Evolutionary conservation across 108 stramenopile species (phyloP).

Genomic region (Asterionellopsis glacialis): DNA sequence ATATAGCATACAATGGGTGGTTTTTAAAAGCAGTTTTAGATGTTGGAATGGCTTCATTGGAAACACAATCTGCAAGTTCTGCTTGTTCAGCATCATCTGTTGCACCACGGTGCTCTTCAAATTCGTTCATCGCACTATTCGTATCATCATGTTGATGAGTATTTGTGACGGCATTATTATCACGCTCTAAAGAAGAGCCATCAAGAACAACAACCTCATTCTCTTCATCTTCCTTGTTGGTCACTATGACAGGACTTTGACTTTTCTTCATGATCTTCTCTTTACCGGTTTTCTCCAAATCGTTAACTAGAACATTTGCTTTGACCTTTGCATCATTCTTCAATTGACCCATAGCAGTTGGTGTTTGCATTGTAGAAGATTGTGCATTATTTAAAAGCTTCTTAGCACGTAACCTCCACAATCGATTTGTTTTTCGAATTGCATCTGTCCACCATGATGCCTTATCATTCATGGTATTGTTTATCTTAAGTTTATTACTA

Average conservation of each 20-base stretch:
- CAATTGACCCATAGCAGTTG: no score
- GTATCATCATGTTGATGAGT: no score
- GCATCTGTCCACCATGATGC: slow-evolving; percentile 22
- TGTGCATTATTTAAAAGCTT: no score
- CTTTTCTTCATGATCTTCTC: slow-evolving; percentile 14
- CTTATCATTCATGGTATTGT: neutral
- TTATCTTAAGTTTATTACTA: slow-evolving; percentile 18
- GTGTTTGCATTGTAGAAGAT: no score
- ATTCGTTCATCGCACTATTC: no score
- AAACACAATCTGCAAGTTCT: slow-evolving; percentile 27
- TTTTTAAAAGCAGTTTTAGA: slow-evolving; percentile 73
- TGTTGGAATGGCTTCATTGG: slow-evolving; percentile 72
- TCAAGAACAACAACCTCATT: slow-evolving; percentile 5
- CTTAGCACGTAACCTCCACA: neutral
- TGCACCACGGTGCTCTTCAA: neutral
- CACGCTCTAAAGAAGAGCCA: no score
- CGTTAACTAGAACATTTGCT: no score
- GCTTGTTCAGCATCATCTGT: slow-evolving; percentile 7
- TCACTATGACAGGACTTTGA: slow-evolving; percentile 22
- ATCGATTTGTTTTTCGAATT: slow-evolving; percentile 22
- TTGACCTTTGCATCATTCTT: no score
- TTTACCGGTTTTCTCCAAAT: slow-evolving; percentile 7
- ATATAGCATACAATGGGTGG: slow-evolving; percentile 66
- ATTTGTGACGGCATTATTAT: no score
- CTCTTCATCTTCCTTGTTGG: slow-evolving; percentile 21